phyloP scores from a whole-genome alignment of 768 basidiomycete genomes.

The Rhodotorula taiwanensis region DNA sequence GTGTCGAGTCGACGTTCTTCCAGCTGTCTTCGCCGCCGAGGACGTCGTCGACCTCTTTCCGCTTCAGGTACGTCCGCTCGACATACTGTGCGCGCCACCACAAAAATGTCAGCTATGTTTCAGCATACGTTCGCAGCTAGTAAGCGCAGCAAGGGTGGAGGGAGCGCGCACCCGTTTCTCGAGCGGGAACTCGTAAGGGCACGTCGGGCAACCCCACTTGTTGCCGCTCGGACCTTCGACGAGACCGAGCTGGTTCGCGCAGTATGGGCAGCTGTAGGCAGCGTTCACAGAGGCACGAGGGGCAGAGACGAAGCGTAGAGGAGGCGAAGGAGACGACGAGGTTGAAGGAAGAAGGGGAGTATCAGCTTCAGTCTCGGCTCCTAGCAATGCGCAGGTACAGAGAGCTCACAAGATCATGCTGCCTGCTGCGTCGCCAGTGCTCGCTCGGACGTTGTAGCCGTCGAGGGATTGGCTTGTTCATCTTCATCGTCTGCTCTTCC shows the following conservation, averaged over 20 bases:
- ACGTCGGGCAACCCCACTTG: constrained; percentile 89
- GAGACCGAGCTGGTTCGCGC: constrained; percentile 71
- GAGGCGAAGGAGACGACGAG: not conserved
- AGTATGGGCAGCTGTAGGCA: constrained; percentile 73
- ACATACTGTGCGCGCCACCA: constrained; percentile 51
- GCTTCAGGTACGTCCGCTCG: constrained; percentile 86
- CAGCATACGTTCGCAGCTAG: constrained; percentile 16
- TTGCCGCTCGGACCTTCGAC: constrained; percentile 65
- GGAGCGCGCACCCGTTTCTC: constrained; percentile 60
- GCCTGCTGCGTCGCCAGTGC: no score
- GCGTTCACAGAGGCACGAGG: not conserved
- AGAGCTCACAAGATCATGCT: no score
- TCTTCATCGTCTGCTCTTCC: no score
- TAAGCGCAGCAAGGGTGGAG: not conserved
- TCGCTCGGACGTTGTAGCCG: no score
- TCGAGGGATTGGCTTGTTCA: no score
- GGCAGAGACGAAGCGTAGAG: not conserved
- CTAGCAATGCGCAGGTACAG: no score
- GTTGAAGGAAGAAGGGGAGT: no score
- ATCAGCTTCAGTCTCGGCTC: no score
- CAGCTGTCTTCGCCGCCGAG: constrained; percentile 88
- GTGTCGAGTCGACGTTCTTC: constrained; percentile 84
- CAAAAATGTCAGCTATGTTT: not conserved
- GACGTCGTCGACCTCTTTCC: constrained; percentile 93
- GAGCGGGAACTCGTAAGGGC: constrained; percentile 92